Evolutionary conservation across 371 early-diverging fungal genomes (phyloP).

Genomic region (Mortierella sp.): DNA sequence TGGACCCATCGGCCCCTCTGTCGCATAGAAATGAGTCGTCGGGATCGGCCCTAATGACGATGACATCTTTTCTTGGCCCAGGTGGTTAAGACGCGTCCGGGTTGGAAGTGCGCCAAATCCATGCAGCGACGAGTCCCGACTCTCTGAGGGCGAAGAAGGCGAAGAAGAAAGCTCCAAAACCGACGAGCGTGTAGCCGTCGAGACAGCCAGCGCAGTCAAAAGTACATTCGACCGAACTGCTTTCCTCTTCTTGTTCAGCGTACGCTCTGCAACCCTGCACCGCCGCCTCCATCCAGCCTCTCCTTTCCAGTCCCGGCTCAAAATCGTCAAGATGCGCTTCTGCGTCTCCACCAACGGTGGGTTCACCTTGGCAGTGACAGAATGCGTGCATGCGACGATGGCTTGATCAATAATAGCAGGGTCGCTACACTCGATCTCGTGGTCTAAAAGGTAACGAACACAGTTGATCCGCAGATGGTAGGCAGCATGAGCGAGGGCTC

Average conservation of each 20-base stretch:
- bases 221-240: constrained; percentile 32
- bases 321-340: constrained; percentile 24
- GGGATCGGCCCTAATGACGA: constrained; percentile 28
- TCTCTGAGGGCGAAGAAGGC: not conserved
- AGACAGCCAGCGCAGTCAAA: constrained; percentile 29
- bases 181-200: not conserved
- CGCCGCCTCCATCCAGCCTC: constrained; percentile 31
- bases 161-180: not conserved
- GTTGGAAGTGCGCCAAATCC: not conserved
- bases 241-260: constrained; percentile 32
- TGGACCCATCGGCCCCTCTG: constrained; percentile 27
- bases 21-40: constrained; percentile 44
- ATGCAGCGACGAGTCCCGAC: constrained; percentile 1
- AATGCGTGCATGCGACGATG: constrained; percentile 47
- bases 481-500: constrained; percentile 46
- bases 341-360: constrained; percentile 29
- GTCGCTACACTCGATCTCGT: constrained; percentile 56
- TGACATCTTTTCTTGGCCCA: constrained; percentile 1
- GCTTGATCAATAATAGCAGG: constrained; percentile 44
- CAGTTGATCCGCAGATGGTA: constrained; percentile 44
- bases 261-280: constrained; percentile 35
- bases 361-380: constrained; percentile 42
- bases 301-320: constrained; percentile 42
- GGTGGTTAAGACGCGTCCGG: not conserved
- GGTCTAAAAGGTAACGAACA: constrained; percentile 41